These are phyloP conservation scores for Panaeolus cyanescens DNA, from an alignment of 768 basidiomycete genomes.

Conservation along the genomic window DNA sequence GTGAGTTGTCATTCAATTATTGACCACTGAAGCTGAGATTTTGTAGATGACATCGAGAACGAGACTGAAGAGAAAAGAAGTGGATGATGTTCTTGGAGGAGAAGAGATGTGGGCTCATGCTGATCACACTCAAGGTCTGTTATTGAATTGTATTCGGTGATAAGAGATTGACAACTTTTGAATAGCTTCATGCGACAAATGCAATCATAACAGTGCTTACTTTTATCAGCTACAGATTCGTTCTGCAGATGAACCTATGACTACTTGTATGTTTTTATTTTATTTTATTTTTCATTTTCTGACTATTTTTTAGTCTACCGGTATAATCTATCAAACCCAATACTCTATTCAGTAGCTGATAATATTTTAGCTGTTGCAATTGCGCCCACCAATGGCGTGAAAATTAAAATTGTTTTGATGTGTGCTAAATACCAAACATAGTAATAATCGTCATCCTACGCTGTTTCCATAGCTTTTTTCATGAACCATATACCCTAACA, in stretches of 20 bases:
- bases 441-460: not conserved
- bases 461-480: not conserved
- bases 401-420: slow-evolving; percentile 37
- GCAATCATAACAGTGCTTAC: slow-evolving; percentile 84
- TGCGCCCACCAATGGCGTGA: slow-evolving; percentile 75
- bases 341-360: slow-evolving; percentile 45
- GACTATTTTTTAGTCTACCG: slow-evolving; percentile 40
- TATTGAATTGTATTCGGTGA: not conserved
- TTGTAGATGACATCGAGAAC: slow-evolving; percentile 91
- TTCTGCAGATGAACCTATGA: slow-evolving; percentile 93
- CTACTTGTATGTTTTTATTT: slow-evolving; percentile 47
- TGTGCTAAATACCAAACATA: not conserved
- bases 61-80: slow-evolving; percentile 82
- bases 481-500: not conserved
- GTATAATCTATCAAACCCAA: slow-evolving; percentile 1
- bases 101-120: slow-evolving; percentile 95
- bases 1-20: slow-evolving; percentile 33
- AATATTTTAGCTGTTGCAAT: slow-evolving; percentile 49
- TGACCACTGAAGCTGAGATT: not conserved
- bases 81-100: slow-evolving; percentile 95
- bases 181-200: slow-evolving; percentile 68
- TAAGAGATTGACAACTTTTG: not conserved
- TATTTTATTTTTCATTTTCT: not conserved
- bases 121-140: slow-evolving; percentile 75
- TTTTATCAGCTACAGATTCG: slow-evolving; percentile 97